These are phyloP conservation scores for Pueraria montana DNA, from an alignment of 306 rosid genomes.

Conservation along the genomic window DNA sequence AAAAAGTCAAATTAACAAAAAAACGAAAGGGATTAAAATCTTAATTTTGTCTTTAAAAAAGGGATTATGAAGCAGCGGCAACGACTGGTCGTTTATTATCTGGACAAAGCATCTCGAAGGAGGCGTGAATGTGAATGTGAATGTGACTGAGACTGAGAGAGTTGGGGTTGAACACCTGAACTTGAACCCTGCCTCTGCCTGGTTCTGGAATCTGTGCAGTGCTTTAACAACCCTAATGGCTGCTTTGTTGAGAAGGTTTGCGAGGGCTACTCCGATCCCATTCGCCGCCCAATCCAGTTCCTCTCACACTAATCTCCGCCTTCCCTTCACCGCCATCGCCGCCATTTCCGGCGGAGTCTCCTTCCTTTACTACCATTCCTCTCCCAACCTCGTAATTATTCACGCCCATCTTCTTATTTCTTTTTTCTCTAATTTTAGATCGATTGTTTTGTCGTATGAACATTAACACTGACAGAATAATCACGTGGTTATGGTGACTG, in stretches of 20 bases:
- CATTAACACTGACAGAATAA: neutral
- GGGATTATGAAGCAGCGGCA: neutral
- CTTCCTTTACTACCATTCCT: slow-evolving; percentile 66
- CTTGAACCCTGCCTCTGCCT: slow-evolving; percentile 5
- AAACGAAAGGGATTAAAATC: neutral
- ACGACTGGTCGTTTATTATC: slow-evolving; percentile 26
- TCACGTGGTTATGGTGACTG: neutral
- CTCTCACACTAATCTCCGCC: slow-evolving; percentile 51
- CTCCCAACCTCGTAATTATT: slow-evolving; percentile 67
- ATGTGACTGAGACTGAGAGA: too few relatives aligned
- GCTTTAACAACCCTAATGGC: slow-evolving; percentile 66
- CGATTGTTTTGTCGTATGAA: neutral
- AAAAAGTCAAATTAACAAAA: too few relatives aligned
- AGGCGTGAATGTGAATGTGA: slow-evolving; percentile 5
- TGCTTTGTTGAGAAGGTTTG: slow-evolving; percentile 69
- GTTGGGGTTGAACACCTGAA: neutral
- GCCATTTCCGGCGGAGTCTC: slow-evolving; percentile 92
- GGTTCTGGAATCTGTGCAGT: neutral
- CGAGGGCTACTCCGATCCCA: slow-evolving; percentile 68
- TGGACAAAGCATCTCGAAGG: neutral
- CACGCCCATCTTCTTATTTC: neutral
- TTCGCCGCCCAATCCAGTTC: slow-evolving; percentile 64
- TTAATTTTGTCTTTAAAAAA: neutral
- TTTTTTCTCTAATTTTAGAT: neutral
- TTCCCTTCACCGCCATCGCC: slow-evolving; percentile 77